phyloP scores from a whole-genome alignment of 768 basidiomycete species.

The Pholiota molesta region DNA sequence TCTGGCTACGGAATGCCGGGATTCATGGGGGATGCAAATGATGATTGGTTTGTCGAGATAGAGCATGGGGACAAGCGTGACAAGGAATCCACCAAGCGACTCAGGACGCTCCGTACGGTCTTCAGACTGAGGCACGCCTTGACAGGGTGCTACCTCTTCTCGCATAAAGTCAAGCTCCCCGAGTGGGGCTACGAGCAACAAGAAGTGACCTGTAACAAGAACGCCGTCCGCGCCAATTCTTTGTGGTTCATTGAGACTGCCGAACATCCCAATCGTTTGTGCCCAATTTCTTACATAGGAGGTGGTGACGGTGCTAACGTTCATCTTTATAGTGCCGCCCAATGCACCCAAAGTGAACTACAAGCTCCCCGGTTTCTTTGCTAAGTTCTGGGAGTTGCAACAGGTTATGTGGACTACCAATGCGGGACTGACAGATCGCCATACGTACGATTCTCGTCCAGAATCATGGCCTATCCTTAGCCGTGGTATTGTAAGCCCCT shows the following conservation, averaged over 20 bases:
- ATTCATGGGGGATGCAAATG: constrained; percentile 88
- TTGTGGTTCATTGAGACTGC: constrained; percentile 95
- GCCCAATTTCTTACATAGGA: background rate
- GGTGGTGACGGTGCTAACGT: background rate
- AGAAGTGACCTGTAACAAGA: constrained; percentile 99
- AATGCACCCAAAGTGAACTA: constrained; percentile 89
- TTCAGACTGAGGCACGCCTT: constrained; percentile 85
- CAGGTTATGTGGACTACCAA: constrained; percentile 98
- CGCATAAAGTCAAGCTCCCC: constrained; percentile 96
- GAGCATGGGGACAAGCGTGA: constrained; percentile 68
- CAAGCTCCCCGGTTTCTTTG: constrained; percentile 81
- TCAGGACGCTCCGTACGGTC: constrained; percentile 79
- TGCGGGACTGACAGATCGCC: constrained; percentile 92
- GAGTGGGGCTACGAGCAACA: constrained; percentile 99
- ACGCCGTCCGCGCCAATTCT: constrained; percentile 86
- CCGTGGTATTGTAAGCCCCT: constrained; percentile 82
- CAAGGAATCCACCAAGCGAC: constrained; percentile 63
- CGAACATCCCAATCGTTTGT: constrained; percentile 70
- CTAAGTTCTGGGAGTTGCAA: constrained; percentile 91
- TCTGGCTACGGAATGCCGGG: constrained; percentile 90
- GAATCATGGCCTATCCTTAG: constrained; percentile 86
- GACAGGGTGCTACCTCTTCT: constrained; percentile 96
- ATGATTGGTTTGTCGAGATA: constrained; percentile 92
- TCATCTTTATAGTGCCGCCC: constrained; percentile 54
- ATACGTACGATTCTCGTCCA: constrained; percentile 95